phyloP scores from a whole-genome alignment of 441 rosid genomes.

The Pelargonium cotyledonis region DNA sequence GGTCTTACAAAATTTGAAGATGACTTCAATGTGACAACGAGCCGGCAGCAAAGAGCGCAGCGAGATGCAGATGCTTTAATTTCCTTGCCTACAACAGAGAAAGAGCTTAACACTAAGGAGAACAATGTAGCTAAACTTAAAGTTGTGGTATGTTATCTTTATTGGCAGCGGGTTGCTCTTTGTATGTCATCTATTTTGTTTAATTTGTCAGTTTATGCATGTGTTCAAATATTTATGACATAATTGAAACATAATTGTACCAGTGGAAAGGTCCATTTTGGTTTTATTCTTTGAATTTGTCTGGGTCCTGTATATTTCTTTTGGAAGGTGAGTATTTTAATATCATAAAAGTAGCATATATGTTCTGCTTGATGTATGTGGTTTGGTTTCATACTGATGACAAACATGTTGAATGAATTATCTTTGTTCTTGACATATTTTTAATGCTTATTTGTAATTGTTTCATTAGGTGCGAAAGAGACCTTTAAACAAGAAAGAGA shows the following conservation, averaged over 20 bases:
- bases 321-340: background rate
- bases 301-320: background rate
- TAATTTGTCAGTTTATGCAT: background rate
- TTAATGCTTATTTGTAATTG: background rate
- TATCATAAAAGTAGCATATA: background rate
- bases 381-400: background rate
- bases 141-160: constrained; percentile 80
- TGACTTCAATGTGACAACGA: constrained; percentile 47
- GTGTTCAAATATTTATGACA: background rate
- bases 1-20: constrained; percentile 55
- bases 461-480: constrained; percentile 79
- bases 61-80: constrained; percentile 50
- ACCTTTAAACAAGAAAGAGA: constrained; percentile 90
- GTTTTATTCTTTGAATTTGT: background rate
- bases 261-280: background rate
- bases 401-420: background rate
- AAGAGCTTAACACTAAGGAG: constrained; percentile 61
- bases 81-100: constrained; percentile 45
- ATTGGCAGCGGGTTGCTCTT: background rate
- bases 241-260: background rate
- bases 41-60: constrained; percentile 43
- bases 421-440: background rate
- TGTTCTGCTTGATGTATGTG: background rate
- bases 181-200: background rate
- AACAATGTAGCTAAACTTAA: constrained; percentile 84